These are phyloP conservation scores for Myochromella boudieri DNA, from an alignment of 768 basidiomycete species.

Conservation along the genomic window DNA sequence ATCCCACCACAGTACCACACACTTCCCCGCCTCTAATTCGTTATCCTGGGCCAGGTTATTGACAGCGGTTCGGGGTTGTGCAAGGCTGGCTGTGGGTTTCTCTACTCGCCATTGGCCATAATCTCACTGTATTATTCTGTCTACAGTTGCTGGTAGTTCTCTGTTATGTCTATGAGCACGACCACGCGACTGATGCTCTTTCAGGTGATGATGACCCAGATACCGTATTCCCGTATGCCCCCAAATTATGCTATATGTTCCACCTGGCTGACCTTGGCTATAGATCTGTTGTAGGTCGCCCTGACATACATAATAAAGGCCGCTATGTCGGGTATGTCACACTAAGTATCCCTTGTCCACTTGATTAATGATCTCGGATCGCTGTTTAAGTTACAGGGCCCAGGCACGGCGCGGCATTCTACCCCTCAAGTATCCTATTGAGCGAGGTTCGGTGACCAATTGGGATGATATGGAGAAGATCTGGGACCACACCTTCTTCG, in stretches of 20 bases:
- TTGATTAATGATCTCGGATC: slow-evolving; percentile 15
- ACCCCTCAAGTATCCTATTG: slow-evolving; percentile 89
- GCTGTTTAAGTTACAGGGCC: slow-evolving; percentile 77
- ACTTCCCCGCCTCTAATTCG: not conserved
- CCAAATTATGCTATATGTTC: slow-evolving; percentile 21
- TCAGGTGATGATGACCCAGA: slow-evolving; percentile 86
- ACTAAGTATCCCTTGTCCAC: slow-evolving; percentile 1
- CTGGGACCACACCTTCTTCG: slow-evolving; percentile 98
- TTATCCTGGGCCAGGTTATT: slow-evolving; percentile 56
- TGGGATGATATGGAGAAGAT: slow-evolving; percentile 99
- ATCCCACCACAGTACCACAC: slow-evolving; percentile 33
- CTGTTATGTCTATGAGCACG: slow-evolving; percentile 1
- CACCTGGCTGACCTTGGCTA: slow-evolving; percentile 5
- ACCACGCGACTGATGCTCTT: too few species aligned
- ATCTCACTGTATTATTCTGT: slow-evolving; percentile 20
- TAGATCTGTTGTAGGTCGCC: slow-evolving; percentile 92
- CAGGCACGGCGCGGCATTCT: slow-evolving; percentile 95
- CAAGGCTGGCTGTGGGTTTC: slow-evolving; percentile 95
- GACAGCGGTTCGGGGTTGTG: slow-evolving; percentile 99
- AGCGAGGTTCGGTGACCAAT: slow-evolving; percentile 95
- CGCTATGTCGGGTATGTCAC: slow-evolving; percentile 84
- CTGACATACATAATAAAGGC: slow-evolving; percentile 95
- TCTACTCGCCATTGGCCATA: slow-evolving; percentile 13
- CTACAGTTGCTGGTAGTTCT: slow-evolving; percentile 61
- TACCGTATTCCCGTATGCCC: slow-evolving; percentile 95